phyloP scores from a whole-genome alignment of 139 green algal genomes.

The Chlorella sp. region DNA sequence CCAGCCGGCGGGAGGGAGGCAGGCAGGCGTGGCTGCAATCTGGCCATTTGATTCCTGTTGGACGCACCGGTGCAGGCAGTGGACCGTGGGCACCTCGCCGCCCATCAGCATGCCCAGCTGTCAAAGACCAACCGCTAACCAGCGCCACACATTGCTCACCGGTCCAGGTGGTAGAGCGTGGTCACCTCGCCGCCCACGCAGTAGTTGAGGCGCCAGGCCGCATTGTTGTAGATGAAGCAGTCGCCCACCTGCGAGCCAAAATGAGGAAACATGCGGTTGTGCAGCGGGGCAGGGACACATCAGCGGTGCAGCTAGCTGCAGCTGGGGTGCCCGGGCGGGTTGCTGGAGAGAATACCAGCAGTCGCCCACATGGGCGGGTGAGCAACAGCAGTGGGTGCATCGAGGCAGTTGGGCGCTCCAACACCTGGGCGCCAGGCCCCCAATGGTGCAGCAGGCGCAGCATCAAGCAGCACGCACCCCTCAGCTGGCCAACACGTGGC shows the following conservation, averaged over 20 bases:
- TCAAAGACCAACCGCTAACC: not conserved
- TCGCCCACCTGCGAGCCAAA: constrained; percentile 86
- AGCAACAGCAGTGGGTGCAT: too few species aligned
- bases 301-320: too few species aligned
- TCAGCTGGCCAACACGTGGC: too few species aligned
- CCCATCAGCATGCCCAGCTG: not conserved
- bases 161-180: constrained; percentile 96
- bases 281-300: not conserved
- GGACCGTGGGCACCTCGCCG: too few species aligned
- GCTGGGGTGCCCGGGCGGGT: too few species aligned
- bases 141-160: not conserved
- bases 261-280: too few species aligned
- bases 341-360: too few species aligned
- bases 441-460: too few species aligned
- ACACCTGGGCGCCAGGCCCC: too few species aligned
- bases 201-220: constrained; percentile 97
- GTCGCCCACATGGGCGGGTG: too few species aligned
- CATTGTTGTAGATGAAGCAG: constrained; percentile 99
- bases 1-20: not conserved
- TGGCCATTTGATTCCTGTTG: not conserved
- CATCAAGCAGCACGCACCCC: too few species aligned
- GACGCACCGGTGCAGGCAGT: not conserved
- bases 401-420: too few species aligned
- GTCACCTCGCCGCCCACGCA: constrained; percentile 97
- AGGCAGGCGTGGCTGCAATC: not conserved